Conservation (phyloP, 257 asterid genomes). For the Solanum ahanhuiri region DNA sequence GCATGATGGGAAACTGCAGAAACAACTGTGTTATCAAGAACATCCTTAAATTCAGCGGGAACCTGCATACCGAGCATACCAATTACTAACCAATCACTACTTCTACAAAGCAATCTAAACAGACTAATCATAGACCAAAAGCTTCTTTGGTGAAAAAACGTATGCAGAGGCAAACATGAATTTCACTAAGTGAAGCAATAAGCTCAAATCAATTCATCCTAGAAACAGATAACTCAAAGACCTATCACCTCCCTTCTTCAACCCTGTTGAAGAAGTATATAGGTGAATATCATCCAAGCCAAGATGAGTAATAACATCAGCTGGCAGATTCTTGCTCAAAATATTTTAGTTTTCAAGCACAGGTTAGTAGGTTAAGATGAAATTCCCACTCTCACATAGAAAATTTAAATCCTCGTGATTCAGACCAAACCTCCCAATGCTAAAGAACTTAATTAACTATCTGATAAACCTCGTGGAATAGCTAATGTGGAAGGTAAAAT, state of each 20-base stretch:
- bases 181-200: background rate
- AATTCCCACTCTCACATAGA: background rate
- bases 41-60: constrained; percentile 85
- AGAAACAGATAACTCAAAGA: background rate
- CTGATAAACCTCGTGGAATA: background rate
- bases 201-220: background rate
- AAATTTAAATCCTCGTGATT: background rate
- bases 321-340: background rate
- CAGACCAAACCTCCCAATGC: background rate
- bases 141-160: background rate
- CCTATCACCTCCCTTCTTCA: background rate
- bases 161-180: background rate
- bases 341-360: background rate
- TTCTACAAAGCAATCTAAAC: background rate
- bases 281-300: background rate
- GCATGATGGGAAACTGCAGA: constrained; percentile 67
- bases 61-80: constrained; percentile 41
- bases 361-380: background rate
- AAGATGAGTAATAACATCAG: background rate
- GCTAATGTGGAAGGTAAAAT: background rate
- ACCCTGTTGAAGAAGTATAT: background rate
- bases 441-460: background rate
- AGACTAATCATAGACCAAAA: background rate
- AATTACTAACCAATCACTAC: background rate
- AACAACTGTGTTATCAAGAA: constrained; percentile 86